These are phyloP conservation scores for Asterophora parasitica DNA, from an alignment of 768 basidiomycete species.

Conservation along the genomic window DNA sequence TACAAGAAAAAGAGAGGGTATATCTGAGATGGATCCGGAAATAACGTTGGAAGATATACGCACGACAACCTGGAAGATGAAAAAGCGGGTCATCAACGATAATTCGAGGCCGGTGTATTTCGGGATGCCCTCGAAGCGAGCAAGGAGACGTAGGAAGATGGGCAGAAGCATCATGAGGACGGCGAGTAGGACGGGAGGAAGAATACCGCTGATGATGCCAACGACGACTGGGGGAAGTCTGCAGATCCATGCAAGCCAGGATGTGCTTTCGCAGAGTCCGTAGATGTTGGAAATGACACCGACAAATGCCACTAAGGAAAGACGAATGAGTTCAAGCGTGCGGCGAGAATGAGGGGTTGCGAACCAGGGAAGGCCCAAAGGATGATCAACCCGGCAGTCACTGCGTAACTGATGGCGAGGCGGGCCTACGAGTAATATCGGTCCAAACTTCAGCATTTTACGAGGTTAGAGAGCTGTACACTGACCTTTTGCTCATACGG, in stretches of 20 bases:
- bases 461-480: background rate
- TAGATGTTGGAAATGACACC: slow-evolving; percentile 82
- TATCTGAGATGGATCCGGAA: background rate
- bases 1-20: slow-evolving; percentile 26
- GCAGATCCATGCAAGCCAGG: slow-evolving; percentile 86
- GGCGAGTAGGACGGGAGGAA: slow-evolving; percentile 83
- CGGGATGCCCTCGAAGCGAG: slow-evolving; percentile 86
- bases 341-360: slow-evolving; percentile 13
- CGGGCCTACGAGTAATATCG: slow-evolving; percentile 36
- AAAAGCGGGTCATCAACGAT: slow-evolving; percentile 87
- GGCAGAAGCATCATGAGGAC: slow-evolving; percentile 87
- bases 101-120: slow-evolving; percentile 80
- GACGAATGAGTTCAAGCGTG: background rate
- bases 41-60: slow-evolving; percentile 26
- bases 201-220: slow-evolving; percentile 82
- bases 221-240: slow-evolving; percentile 55
- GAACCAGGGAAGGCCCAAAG: slow-evolving; percentile 83
- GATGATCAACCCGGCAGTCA: slow-evolving; percentile 77
- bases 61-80: slow-evolving; percentile 89
- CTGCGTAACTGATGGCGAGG: slow-evolving; percentile 59
- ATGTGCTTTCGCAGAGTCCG: slow-evolving; percentile 54
- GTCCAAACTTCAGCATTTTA: background rate
- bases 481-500: slow-evolving; percentile 74
- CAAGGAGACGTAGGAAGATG: slow-evolving; percentile 75
- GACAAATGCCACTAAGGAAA: slow-evolving; percentile 64